Evolutionary conservation across 371 early-diverging fungal species (phyloP).

Genomic region (Chytridium lagenaria): DNA sequence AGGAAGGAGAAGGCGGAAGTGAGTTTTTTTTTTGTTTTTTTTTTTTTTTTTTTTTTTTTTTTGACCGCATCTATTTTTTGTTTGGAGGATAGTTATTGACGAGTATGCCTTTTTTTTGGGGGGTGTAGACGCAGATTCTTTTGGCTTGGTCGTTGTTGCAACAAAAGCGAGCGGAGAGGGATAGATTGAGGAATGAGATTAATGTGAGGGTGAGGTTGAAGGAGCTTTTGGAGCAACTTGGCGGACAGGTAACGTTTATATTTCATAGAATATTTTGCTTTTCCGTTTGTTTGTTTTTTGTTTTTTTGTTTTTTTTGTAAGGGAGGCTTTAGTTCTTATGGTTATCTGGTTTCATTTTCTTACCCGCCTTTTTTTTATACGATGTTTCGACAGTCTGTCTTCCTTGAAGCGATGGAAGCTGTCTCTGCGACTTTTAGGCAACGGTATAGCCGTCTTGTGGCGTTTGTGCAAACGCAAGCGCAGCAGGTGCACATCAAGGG

Average conservation of each 20-base stretch:
- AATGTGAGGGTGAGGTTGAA: background rate
- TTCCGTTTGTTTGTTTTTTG: too few species aligned
- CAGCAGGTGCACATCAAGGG: background rate
- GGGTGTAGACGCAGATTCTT: background rate
- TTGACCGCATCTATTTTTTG: background rate
- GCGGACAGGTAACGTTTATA: background rate
- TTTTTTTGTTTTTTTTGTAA: too few species aligned
- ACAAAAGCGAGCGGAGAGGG: background rate
- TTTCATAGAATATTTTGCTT: too few species aligned
- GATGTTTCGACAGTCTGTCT: background rate
- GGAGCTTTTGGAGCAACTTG: background rate
- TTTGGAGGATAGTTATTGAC: too few species aligned
- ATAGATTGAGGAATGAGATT: background rate
- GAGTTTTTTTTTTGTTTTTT: background rate
- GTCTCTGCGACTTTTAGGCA: background rate
- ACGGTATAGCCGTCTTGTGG: background rate
- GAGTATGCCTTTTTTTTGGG: background rate
- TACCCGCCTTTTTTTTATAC: background rate
- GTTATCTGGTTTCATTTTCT: too few species aligned
- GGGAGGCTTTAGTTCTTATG: too few species aligned
- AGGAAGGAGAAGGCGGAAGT: conserved; percentile 16
- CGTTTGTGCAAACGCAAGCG: background rate
- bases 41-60: background rate
- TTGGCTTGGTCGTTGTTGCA: background rate
- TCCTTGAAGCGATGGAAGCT: background rate